Conservation (phyloP, 768 basidiomycete genomes). For the Rhizopogon sp. region DNA sequence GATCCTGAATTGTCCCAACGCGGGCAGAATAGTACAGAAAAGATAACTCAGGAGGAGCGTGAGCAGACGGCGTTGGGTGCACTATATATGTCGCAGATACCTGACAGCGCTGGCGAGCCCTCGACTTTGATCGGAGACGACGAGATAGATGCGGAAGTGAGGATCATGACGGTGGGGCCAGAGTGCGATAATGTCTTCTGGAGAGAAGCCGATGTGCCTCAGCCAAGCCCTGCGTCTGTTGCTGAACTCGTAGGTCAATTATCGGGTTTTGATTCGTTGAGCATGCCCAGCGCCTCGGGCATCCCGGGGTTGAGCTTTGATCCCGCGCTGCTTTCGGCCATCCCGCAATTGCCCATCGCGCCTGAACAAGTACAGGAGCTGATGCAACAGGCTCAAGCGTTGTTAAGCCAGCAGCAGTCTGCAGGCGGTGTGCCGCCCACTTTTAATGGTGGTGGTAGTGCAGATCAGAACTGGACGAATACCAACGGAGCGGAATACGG, state of each 20-base stretch:
- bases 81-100: constrained; percentile 74
- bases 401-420: constrained; percentile 14
- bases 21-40: constrained; percentile 69
- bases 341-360: constrained; percentile 40
- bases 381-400: constrained; percentile 38
- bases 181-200: constrained; percentile 67
- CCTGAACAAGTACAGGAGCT: constrained; percentile 64
- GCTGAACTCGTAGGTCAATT: constrained; percentile 69
- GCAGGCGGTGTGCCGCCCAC: constrained; percentile 23
- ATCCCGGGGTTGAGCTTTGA: constrained; percentile 36
- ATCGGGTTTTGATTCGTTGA: constrained; percentile 39
- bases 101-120: constrained; percentile 74
- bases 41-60: constrained; percentile 64
- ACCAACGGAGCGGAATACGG: constrained; percentile 41
- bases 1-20: constrained; percentile 50
- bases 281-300: constrained; percentile 25
- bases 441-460: constrained; percentile 25
- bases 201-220: constrained; percentile 34
- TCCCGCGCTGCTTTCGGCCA: constrained; percentile 34
- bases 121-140: constrained; percentile 56
- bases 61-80: constrained; percentile 75
- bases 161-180: constrained; percentile 63
- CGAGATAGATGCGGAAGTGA: constrained; percentile 58
- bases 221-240: constrained; percentile 40
- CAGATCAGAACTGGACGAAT: constrained; percentile 37